Conservation (phyloP, 345 rosid species). For the Dipteronia dyeriana region DNA sequence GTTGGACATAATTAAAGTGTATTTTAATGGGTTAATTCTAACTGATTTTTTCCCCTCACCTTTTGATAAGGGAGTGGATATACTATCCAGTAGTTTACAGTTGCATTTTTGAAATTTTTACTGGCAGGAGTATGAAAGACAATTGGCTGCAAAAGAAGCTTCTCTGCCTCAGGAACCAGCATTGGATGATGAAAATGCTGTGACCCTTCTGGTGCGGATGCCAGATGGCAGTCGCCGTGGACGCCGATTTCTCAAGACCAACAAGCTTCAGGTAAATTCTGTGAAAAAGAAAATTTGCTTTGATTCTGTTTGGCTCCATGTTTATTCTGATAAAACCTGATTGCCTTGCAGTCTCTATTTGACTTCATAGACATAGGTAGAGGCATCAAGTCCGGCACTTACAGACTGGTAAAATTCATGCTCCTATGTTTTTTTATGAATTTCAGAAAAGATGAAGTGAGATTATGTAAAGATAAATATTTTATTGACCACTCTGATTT, state of each 20-base stretch:
- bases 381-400: conserved; percentile 82
- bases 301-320: neutral
- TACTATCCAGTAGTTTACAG: neutral
- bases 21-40: neutral
- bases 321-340: conserved; percentile 7
- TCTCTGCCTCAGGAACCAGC: conserved; percentile 91
- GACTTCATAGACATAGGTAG: conserved; percentile 91
- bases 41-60: too few relatives aligned
- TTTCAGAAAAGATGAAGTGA: neutral
- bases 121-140: conserved; percentile 83
- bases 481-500: neutral
- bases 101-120: conserved; percentile 13
- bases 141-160: conserved; percentile 82
- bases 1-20: neutral
- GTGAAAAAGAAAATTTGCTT: neutral
- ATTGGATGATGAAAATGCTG: conserved; percentile 77
- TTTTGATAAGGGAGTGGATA: neutral
- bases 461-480: too few relatives aligned
- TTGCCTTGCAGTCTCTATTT: conserved; percentile 71
- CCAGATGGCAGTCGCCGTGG: conserved; percentile 94
- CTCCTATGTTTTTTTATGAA: neutral
- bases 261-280: conserved; percentile 67
- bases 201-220: conserved; percentile 86
- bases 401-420: conserved; percentile 71
- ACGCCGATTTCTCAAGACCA: conserved; percentile 86